Conservation (phyloP, 2,329 filamentous ascomycete species). For the Parastagonospora nodorum region DNA sequence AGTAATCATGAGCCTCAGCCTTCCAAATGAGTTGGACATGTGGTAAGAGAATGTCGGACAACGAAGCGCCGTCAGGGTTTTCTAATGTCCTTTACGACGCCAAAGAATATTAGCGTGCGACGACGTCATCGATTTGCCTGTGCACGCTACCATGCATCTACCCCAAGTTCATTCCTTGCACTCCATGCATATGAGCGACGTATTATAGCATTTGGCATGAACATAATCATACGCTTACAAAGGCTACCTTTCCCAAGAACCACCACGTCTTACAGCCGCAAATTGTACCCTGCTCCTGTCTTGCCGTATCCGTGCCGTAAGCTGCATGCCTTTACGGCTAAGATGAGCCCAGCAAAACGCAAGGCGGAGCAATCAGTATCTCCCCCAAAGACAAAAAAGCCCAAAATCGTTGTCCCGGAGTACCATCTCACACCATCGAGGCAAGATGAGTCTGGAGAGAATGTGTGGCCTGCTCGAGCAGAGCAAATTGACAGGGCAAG, state of each 20-base stretch:
- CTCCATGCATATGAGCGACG: neutral
- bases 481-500: constrained; percentile 61
- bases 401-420: constrained; percentile 33
- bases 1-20: no score
- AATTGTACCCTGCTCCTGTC: neutral
- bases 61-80: no score
- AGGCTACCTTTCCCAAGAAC: neutral
- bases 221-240: neutral
- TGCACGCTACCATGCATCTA: neutral
- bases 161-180: neutral
- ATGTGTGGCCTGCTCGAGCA: constrained; percentile 66
- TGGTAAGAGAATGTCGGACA: no score
- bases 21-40: no score
- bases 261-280: neutral
- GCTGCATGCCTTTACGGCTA: constrained; percentile 17
- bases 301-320: neutral
- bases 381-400: constrained; percentile 28
- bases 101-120: neutral
- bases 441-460: constrained; percentile 47
- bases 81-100: no score
- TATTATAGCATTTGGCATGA: neutral
- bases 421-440: constrained; percentile 38
- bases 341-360: constrained; percentile 36
- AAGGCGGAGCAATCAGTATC: constrained; percentile 26
- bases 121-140: constrained; percentile 3